phyloP scores from a whole-genome alignment of 73 alveolate genomes.

The Tetrahymena thermophila region DNA sequence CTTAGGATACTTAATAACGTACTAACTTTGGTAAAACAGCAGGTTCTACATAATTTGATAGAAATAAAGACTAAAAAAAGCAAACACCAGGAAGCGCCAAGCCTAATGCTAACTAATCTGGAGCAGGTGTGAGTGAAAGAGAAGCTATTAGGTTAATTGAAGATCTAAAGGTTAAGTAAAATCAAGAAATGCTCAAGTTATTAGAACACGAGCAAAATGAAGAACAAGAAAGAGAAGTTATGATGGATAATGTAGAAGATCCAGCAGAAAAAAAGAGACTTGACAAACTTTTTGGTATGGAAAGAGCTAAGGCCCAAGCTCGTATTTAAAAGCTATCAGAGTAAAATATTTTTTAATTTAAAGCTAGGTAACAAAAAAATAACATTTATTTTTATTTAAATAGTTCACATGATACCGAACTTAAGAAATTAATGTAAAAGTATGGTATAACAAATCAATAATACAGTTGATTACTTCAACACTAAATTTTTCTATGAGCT shows the following conservation, averaged over 20 bases:
- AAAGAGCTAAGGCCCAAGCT: conserved; percentile 42
- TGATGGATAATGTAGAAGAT: conserved; percentile 5
- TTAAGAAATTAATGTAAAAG: neutral
- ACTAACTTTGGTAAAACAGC: neutral
- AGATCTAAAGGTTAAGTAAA: conserved; percentile 18
- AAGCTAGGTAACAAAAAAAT: too few relatives aligned
- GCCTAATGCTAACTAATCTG: neutral
- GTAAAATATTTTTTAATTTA: neutral
- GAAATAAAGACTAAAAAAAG: neutral
- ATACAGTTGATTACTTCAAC: neutral
- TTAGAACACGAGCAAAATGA: conserved; percentile 32
- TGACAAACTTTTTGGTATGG: conserved; percentile 47
- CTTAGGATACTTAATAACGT: neutral
- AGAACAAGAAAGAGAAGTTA: conserved; percentile 41
- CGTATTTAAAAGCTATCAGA: conserved; percentile 20
- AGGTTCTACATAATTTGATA: neutral
- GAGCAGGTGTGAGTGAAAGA: neutral
- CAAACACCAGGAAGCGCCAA: neutral
- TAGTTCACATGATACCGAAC: neutral
- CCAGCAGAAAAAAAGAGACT: conserved; percentile 37
- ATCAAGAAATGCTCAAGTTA: conserved; percentile 20
- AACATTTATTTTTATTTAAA: neutral
- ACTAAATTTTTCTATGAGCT: neutral
- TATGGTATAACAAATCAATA: neutral
- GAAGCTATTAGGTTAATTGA: conserved; percentile 22